Base-by-base conservation (phyloP, 169 alveolate species). In the Cyclospora cayetanensis region DNA sequence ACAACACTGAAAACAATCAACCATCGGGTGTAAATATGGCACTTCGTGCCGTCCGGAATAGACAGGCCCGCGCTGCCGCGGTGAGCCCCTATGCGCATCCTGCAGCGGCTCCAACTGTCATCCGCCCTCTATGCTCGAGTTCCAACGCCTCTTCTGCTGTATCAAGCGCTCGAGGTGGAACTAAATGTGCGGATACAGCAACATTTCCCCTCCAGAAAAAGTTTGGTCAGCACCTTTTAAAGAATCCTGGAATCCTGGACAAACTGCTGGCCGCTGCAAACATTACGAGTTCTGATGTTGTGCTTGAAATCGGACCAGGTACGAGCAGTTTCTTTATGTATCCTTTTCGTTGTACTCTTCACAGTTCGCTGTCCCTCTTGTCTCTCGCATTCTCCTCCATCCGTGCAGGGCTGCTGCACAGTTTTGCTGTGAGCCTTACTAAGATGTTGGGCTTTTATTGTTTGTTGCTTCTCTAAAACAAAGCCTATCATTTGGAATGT, bases 271-370 rank as follows among this genome's bases (percentile, higher is more conserved):
- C 95, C 34, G 99, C 99, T 53, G 98, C 99, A 22, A 99, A 98
- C 46, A 98, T 99, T 43, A 97, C 98, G 93, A 96, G 99, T 20
- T 97, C 99, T 7, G 99, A 99, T 95, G 97, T 98, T 12, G 99
- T 99, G 1, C 94, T 99, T 55, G 99, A 99, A 96, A 98, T 99
- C 25, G 99, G 99, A 27, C 99, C 99, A 65, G 99, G 99, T 88
- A 29, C 4, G 90, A 5, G 4, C 0, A 95, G 12, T 39, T 53
- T 0, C 18, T 29, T 18, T 27, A 27, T 27, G 15, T 70, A 27
- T 60, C 70, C 70, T n/a, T 12, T 50, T 52, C 60, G 12, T 12
- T 7, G 25, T 37, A 22, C n/a, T 12, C 25, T 50, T 60, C 35
- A 46, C 20, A 12, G 74, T n/a, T n/a, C n/a, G n/a, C n/a, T n/a